phyloP scores from a whole-genome alignment of 345 rosid genomes.

The Dipteronia dyeriana region DNA sequence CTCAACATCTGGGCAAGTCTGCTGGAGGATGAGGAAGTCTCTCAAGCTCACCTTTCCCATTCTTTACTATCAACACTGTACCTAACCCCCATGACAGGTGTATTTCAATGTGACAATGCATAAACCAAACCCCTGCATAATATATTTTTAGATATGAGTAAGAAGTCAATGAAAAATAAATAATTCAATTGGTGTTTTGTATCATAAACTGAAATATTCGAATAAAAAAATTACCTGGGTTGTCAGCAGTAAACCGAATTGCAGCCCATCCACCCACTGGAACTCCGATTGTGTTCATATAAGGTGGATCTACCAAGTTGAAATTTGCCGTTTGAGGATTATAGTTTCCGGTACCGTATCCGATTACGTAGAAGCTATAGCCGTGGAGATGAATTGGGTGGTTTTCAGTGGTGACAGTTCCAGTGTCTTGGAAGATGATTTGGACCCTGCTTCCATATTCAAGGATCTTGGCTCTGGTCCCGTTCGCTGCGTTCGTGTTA shows the following conservation, averaged over 20 bases:
- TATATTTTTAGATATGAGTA: background rate
- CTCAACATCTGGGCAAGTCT: conserved; percentile 71
- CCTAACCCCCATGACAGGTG: conserved; percentile 88
- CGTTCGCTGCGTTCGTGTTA: conserved; percentile 63
- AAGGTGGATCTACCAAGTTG: conserved; percentile 80
- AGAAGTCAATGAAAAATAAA: background rate
- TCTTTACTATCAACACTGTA: conserved; percentile 67
- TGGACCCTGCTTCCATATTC: conserved; percentile 73
- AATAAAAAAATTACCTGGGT: conserved; percentile 53
- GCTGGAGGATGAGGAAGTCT: conserved; percentile 76
- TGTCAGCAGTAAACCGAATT: conserved; percentile 71
- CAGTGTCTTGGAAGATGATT: conserved; percentile 73
- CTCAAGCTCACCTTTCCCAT: conserved; percentile 59
- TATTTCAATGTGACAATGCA: conserved; percentile 81
- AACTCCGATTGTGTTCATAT: conserved; percentile 84
- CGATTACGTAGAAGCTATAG: conserved; percentile 79
- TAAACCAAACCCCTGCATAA: conserved; percentile 73
- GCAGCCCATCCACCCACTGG: conserved; percentile 97
- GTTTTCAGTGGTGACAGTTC: conserved; percentile 71
- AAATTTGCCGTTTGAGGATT: conserved; percentile 49
- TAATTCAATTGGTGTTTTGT: background rate
- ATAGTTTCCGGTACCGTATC: conserved; percentile 68
- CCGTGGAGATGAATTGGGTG: conserved; percentile 96
- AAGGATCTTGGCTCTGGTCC: conserved; percentile 65
- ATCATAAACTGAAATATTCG: background rate